Conservation (phyloP, 495 filamentous ascomycete species). For the Oidiodendron maius region DNA sequence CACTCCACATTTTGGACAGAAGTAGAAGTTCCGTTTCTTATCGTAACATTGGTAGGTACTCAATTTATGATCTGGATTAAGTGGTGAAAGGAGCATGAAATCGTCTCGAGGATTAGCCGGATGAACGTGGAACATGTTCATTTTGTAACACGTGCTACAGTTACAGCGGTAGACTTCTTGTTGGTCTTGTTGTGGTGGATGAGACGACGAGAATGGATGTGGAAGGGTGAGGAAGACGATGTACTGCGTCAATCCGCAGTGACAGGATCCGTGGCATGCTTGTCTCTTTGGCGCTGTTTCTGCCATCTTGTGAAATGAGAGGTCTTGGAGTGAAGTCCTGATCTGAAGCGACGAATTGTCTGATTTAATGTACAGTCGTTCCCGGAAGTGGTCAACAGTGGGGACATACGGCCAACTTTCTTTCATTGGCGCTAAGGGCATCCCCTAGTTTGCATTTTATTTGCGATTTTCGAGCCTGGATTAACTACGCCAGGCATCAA, state of each 20-base stretch:
- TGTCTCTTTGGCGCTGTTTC: constrained; percentile 2
- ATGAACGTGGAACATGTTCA: constrained; percentile 23
- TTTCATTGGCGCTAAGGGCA: too few relatives aligned
- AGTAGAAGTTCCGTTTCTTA: constrained; percentile 21
- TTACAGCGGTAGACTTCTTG: constrained; percentile 26
- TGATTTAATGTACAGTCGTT: too few relatives aligned
- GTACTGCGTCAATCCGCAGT: constrained; percentile 23
- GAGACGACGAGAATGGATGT: constrained; percentile 17
- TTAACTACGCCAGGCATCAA: too few relatives aligned
- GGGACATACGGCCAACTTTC: too few relatives aligned
- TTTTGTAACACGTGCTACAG: constrained; percentile 27
- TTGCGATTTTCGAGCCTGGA: too few relatives aligned
- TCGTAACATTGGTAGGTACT: constrained; percentile 22
- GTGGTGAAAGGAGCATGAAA: constrained; percentile 25
- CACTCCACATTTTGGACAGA: constrained; percentile 25
- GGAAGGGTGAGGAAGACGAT: constrained; percentile 27
- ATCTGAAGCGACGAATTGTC: too few relatives aligned
- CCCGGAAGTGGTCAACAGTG: too few relatives aligned
- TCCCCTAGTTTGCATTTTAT: too few relatives aligned
- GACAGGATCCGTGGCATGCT: constrained; percentile 26
- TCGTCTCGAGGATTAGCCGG: constrained; percentile 20
- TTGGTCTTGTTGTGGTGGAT: constrained; percentile 6
- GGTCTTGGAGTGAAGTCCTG: too few relatives aligned
- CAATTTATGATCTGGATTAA: constrained; percentile 20
- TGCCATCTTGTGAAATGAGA: background rate